Base-by-base conservation (phyloP, 1,284 basidiomycete species). In the Heliocybe sulcata region DNA sequence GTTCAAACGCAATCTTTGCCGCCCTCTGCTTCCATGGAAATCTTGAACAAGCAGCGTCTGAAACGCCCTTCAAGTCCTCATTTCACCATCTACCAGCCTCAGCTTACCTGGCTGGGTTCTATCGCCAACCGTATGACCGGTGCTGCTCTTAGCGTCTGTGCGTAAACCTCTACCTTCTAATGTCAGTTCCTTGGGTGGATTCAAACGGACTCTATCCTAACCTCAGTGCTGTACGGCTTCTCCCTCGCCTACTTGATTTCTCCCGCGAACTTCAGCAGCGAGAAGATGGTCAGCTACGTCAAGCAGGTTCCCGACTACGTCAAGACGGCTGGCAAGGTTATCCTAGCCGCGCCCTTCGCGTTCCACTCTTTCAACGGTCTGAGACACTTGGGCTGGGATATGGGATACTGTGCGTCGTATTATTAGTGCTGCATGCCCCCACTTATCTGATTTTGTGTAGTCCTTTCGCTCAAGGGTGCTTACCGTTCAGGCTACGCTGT, bases 51-150 rank as follows among this genome's bases (percentile, higher is more conserved):
- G 60, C 94, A 98, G 71, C 85, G 96, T 60, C 74, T 90, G 52
- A 75, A 79, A 52, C 87, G 96, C 27, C 96, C 97, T 19, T 88
- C 80, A 56, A 91, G 88, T 64, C 96, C 97, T 22, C 94, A 98
- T 71, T 89, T 95, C 64, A 92, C 92, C 51, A 98, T 98, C 72
- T 99, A 98, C 76, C 91, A 97, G 70, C 94, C 93, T 20, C 95
- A 98, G 70, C 72, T 94, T 49, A 98, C 96, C 45, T 97, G 92
- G 92, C 35, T 87, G 55, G 79, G 73, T 2, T 97, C 94, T 14
- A 94, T 96, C 65, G 80, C 80, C 29, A 88, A 98, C 75, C 90
- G 96, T 69, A 72, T 83, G 50, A 92, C 94, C 4, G 96, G 97
- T 57, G 80, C 73, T 22, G 91, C 77, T 10, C 77, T 99, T 54